phyloP scores from a whole-genome alignment of 2,329 filamentous ascomycete species.

The Triangularia verruculosa region DNA sequence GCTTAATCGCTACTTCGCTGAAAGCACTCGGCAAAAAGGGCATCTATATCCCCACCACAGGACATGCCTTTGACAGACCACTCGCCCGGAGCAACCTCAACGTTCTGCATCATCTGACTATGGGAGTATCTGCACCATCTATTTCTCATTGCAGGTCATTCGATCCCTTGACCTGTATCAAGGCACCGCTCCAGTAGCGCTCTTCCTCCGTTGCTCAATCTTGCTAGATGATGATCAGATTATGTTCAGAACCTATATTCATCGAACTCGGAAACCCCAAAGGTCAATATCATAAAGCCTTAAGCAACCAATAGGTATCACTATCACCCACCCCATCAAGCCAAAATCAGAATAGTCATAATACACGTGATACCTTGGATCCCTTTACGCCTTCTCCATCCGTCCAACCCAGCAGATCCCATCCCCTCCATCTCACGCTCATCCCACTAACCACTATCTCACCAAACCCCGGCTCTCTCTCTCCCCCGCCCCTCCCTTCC shows the following conservation, averaged over 20 bases:
- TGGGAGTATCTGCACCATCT: no score
- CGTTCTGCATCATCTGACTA: no score
- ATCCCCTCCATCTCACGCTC: neutral
- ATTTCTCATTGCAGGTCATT: no score
- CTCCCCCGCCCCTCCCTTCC: neutral
- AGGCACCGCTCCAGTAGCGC: neutral
- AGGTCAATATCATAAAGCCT: neutral
- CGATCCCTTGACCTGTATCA: neutral
- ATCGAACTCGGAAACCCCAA: neutral
- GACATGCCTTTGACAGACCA: no score
- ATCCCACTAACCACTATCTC: no score
- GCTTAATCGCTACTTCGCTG: neutral
- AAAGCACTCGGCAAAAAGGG: neutral
- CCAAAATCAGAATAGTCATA: neutral
- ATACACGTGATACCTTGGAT: neutral
- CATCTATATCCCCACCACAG: neutral
- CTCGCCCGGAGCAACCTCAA: no score
- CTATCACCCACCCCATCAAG: neutral
- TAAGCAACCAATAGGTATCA: conserved; percentile 5
- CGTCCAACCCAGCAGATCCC: neutral
- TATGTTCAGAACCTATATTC: neutral
- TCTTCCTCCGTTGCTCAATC: neutral
- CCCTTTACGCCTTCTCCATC: neutral
- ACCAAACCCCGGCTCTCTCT: no score
- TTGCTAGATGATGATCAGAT: neutral